Conservation (phyloP, 2,329 filamentous ascomycete species). For the Cordyceps sp. region DNA sequence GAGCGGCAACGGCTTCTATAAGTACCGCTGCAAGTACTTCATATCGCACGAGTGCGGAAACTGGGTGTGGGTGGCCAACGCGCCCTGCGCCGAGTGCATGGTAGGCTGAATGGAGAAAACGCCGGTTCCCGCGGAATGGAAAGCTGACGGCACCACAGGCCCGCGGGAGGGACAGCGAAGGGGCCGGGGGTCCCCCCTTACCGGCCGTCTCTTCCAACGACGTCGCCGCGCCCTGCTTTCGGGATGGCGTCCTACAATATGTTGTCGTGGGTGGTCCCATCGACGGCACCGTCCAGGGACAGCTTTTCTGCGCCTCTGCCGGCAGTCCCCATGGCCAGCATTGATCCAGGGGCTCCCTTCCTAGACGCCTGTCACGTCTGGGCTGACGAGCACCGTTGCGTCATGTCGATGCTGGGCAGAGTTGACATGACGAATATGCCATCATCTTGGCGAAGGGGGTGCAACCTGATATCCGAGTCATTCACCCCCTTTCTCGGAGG, state of each 20-base stretch:
- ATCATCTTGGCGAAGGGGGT: too few relatives aligned
- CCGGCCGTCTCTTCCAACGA: conserved; percentile 21
- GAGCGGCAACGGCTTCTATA: conserved; percentile 27
- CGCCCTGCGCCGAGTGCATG: conserved; percentile 30
- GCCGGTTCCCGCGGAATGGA: not conserved
- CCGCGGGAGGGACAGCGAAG: conserved; percentile 28
- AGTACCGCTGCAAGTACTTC: conserved; percentile 39
- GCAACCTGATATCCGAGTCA: too few relatives aligned
- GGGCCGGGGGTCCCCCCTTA: conserved; percentile 10
- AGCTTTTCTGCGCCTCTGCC: conserved; percentile 12
- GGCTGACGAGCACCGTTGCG: too few relatives aligned
- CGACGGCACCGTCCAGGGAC: conserved; percentile 18
- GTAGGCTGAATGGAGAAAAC: conserved; percentile 16
- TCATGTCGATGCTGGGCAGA: too few relatives aligned
- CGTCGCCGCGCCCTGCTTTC: conserved; percentile 26
- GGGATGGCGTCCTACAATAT: conserved; percentile 29
- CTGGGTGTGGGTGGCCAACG: conserved; percentile 36
- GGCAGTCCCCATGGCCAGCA: conserved; percentile 4
- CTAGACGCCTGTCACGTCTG: too few relatives aligned
- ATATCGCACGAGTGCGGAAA: conserved; percentile 32
- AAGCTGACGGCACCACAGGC: conserved; percentile 19
- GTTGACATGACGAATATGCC: too few relatives aligned
- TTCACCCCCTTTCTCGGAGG: too few relatives aligned
- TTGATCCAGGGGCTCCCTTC: too few relatives aligned
- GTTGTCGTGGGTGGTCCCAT: conserved; percentile 28